Conservation (phyloP, 345 rosid species). For the Hypericum androsaemum region DNA sequence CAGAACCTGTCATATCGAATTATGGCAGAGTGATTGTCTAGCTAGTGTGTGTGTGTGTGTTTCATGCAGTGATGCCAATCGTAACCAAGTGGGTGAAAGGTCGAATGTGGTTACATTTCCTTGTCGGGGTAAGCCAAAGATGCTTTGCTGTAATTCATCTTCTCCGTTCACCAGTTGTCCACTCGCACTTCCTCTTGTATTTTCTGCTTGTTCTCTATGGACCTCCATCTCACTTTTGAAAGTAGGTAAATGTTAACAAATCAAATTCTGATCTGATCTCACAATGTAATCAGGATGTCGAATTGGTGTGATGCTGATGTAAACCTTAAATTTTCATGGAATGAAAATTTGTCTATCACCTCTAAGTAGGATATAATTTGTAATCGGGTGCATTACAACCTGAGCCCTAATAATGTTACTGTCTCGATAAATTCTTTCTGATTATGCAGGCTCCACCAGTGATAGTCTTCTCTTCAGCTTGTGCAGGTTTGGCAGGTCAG, state of each 20-base stretch:
- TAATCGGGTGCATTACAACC: too few species aligned
- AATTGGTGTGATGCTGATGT: too few species aligned
- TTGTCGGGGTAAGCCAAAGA: constrained; percentile 65
- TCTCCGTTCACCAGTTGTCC: not conserved
- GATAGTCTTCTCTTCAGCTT: constrained; percentile 82
- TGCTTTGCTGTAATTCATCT: not conserved
- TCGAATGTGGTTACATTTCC: constrained; percentile 94
- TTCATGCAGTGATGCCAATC: constrained; percentile 64
- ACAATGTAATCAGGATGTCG: too few species aligned
- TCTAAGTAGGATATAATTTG: too few species aligned
- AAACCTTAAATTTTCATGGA: too few species aligned
- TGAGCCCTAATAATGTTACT: not conserved
- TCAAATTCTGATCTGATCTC: too few species aligned
- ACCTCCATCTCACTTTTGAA: too few species aligned
- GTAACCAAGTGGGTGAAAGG: constrained; percentile 73
- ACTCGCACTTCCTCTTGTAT: not conserved
- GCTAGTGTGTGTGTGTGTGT: constrained; percentile 3
- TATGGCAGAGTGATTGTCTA: not conserved
- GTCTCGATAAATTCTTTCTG: constrained; percentile 3
- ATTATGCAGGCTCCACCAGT: constrained; percentile 84
- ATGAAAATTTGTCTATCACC: too few species aligned
- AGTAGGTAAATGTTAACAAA: too few species aligned
- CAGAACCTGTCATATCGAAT: not conserved
- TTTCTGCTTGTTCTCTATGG: not conserved
- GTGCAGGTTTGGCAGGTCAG: constrained; percentile 82